Conservation (phyloP, 768 basidiomycete genomes). For the Kwoniella heveanensis region DNA sequence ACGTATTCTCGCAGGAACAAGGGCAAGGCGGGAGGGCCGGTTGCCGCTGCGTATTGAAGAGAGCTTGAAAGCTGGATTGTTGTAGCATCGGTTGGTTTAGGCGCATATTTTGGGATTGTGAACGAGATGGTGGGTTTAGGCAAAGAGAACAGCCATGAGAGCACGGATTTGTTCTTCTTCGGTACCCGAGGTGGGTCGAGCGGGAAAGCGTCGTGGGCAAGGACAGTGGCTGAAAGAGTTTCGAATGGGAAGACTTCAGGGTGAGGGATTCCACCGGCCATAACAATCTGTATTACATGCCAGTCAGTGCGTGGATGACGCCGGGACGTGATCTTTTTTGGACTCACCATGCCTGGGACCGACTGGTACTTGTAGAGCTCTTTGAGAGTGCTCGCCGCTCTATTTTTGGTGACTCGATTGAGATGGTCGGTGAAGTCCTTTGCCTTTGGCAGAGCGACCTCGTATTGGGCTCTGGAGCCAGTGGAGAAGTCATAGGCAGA, state of each 20-base stretch:
- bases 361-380: constrained; percentile 66
- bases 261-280: constrained; percentile 74
- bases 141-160: constrained; percentile 51
- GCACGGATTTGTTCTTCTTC: constrained; percentile 37
- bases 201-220: constrained; percentile 62
- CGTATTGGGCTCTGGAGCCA: background rate
- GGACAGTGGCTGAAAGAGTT: constrained; percentile 63
- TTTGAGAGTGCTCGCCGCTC: constrained; percentile 67
- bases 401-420: constrained; percentile 62
- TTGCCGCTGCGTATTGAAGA: constrained; percentile 70
- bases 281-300: constrained; percentile 58
- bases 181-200: constrained; percentile 53
- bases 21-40: constrained; percentile 65
- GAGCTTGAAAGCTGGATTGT: constrained; percentile 65
- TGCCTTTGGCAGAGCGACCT: constrained; percentile 51
- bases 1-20: constrained; percentile 66
- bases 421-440: constrained; percentile 75
- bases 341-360: constrained; percentile 58
- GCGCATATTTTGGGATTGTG: constrained; percentile 66
- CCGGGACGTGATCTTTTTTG: background rate
- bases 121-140: constrained; percentile 60
- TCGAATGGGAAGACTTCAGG: constrained; percentile 68
- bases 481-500: constrained; percentile 40
- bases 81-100: constrained; percentile 58
- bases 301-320: background rate